A percentile compares a stretch with the other conserved stretches of the same genome.
Evolutionary conservation across 305 asterid genomes (phyloP).

Genomic region (Stenogyne calaminthoides): DNA sequence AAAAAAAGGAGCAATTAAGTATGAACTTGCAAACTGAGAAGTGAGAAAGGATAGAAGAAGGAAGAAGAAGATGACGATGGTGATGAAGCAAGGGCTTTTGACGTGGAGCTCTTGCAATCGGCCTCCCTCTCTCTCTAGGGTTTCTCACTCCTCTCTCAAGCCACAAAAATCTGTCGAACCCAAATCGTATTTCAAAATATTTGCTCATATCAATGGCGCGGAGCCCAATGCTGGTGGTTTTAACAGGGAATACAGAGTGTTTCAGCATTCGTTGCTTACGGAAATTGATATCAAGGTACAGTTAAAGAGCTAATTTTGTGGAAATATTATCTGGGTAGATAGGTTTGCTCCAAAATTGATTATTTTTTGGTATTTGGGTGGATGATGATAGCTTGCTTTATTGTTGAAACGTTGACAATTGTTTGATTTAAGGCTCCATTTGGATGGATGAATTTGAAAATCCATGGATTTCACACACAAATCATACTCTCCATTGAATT

Average conservation of each 20-base stretch:
- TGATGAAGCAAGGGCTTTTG: slow-evolving; percentile 51
- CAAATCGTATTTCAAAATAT: slow-evolving; percentile 26
- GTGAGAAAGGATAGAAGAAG: slow-evolving; percentile 20
- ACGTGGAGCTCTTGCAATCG: slow-evolving; percentile 42
- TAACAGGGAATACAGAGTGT: slow-evolving; percentile 4
- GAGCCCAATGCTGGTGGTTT: slow-evolving; percentile 26
- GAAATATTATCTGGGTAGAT: neutral
- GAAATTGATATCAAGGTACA: slow-evolving; percentile 34
- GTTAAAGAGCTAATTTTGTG: neutral
- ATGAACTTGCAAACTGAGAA: neutral
- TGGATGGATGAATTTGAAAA: no score
- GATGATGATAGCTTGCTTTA: slow-evolving; percentile 2
- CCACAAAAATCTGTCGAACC: slow-evolving; percentile 26
- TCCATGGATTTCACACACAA: no score
- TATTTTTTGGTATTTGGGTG: slow-evolving; percentile 3
- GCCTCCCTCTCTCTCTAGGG: slow-evolving; percentile 34
- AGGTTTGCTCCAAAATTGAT: slow-evolving; percentile 31
- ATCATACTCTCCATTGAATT: no score
- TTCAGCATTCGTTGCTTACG: slow-evolving; percentile 15
- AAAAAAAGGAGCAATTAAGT: neutral
- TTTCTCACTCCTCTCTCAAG: slow-evolving; percentile 28
- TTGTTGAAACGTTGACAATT: neutral
- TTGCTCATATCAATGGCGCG: slow-evolving; percentile 26
- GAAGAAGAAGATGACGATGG: slow-evolving; percentile 39
- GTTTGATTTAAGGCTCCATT: neutral